Base-by-base conservation (phyloP, 1,284 basidiomycete species). In the Neolentinus lepideus region DNA sequence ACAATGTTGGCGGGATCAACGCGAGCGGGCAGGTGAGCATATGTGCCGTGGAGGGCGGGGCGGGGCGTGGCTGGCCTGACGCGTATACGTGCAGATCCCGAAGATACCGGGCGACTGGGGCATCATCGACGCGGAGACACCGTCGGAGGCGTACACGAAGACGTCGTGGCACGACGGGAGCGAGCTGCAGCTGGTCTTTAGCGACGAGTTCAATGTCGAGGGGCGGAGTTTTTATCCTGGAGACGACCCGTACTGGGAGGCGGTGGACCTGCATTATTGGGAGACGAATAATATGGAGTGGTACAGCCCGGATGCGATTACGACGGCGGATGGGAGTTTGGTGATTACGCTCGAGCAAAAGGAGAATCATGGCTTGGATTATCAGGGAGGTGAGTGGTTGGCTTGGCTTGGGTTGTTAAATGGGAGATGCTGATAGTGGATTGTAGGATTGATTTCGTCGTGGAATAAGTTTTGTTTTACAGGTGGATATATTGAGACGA, bases 401-500 rank as follows among this genome's bases (percentile, higher is more conserved):
- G 14, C 9, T 26, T n/a, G 21, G 4, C 11, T 16, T 10, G 45
- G 64, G 75, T n/a, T 70, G 46, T n/a, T n/a, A 68, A 73, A 52
- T 75, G 76, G 73, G 54, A 73, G 62, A 51, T 52, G 57, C 43
- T 54, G 58, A 21, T 50, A 43, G 16, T 54, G 31, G n/a, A 22
- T n/a, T 60, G 29, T 6, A 33, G 21, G 21, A 19, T 26, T 24
- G 35, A 46, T 43, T 6, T 54, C 43, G 21, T 48, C 31, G 53
- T 31, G 33, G 76, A 78, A 79, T 56, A 78, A 79, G 58, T 78
- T 78, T 61, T 90, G 88, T 67, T 92, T 91, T 68, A 86, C 82
- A 0, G 84, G 84, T 3, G 83, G 83, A 2, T 75, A 79, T 57
- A 69, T 84, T 25, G 75, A 79, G 63, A 74, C 81, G 6, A 75